These are phyloP conservation scores for Penicillium polonicum DNA, from an alignment of 2,329 filamentous ascomycete genomes.

Conservation along the genomic window DNA sequence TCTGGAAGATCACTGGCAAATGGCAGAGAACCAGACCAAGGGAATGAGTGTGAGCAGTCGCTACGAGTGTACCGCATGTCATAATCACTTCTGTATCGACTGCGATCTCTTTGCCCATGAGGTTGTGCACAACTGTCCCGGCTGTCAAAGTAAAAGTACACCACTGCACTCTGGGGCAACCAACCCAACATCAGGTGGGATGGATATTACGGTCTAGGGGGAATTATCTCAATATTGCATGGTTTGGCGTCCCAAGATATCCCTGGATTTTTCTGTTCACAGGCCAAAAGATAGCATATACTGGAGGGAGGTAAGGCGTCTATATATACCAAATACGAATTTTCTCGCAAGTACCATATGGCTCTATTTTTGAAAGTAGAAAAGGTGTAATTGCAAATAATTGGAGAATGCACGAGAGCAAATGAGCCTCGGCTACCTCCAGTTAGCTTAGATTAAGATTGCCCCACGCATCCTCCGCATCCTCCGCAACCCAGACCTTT, in stretches of 20 bases:
- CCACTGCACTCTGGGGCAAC: constrained; percentile 6
- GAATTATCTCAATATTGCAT: constrained; percentile 9
- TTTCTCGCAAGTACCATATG: background rate
- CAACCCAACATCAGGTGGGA: constrained; percentile 32
- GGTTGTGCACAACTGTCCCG: constrained; percentile 91
- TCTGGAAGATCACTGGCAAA: constrained; percentile 37
- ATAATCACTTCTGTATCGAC: constrained; percentile 93
- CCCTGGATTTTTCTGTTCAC: background rate
- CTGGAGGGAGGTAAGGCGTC: background rate
- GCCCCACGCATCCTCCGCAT: constrained; percentile 14
- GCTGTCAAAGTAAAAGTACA: constrained; percentile 61
- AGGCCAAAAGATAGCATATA: background rate
- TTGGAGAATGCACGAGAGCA: background rate
- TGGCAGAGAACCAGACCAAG: constrained; percentile 47
- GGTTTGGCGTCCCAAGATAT: constrained; percentile 15
- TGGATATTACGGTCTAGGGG: constrained; percentile 32
- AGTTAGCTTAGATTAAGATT: background rate
- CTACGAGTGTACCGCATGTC: constrained; percentile 86
- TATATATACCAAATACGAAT: background rate
- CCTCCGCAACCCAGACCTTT: background rate
- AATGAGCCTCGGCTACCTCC: constrained; percentile 14
- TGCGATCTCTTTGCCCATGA: constrained; percentile 96
- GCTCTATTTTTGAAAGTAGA: background rate
- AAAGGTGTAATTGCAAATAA: background rate
- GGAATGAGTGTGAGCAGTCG: constrained; percentile 80